Base-by-base conservation (phyloP, 176 grass and related monocot genomes). In the Otatea glauca region DNA sequence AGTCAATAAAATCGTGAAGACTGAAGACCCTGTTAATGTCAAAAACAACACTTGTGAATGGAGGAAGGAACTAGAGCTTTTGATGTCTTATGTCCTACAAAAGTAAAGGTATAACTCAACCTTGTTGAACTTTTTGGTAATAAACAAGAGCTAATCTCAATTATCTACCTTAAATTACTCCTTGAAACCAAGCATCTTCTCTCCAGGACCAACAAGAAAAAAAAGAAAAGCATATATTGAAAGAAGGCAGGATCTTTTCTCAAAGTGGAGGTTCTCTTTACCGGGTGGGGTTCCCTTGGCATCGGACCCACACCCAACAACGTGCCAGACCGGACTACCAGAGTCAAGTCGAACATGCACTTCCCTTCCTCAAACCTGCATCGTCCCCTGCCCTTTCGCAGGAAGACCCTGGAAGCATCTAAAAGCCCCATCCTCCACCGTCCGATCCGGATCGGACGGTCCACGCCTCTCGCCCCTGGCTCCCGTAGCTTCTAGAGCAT, bases 371-470 rank as follows among this genome's bases (percentile, higher is more conserved):
- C 55, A n/a, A 43, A 69, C 63, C 53, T 51, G 11, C 43, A 73
- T 3, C 17, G 64, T 6, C 0, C 0, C 7, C 32, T n/a, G 10
- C 60, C 37, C 47, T 58, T 45, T 68, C 68, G 16, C 80, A 15
- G 59, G 83, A 92, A 90, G 68, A 80, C 58, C 9, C 88, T 39
- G 78, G 92, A 94, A 94, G 84, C 63, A 71, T 94, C 92, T 86
- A 35, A 89, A 94, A 94, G 86, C 81, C 50, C 13, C 11, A 35
- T 3, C 0, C 14, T 0, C 0, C 0, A 1, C 89, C 89, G 81
- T 14, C 20, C 51, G 75, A 87, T 91, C 70, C 44, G 16, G 23
- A 91, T 91, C 85, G 1, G 69, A 87, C 89, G 89, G 85, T 3
- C 34, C 8, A 11, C 23, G 21, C 9, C 6, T 4, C 10, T 12